Percentiles rank a stretch among this genome's conserved stretches.
phyloP scores from a whole-genome alignment of 129 eudicot species.

The Dittrichia graveolens region DNA sequence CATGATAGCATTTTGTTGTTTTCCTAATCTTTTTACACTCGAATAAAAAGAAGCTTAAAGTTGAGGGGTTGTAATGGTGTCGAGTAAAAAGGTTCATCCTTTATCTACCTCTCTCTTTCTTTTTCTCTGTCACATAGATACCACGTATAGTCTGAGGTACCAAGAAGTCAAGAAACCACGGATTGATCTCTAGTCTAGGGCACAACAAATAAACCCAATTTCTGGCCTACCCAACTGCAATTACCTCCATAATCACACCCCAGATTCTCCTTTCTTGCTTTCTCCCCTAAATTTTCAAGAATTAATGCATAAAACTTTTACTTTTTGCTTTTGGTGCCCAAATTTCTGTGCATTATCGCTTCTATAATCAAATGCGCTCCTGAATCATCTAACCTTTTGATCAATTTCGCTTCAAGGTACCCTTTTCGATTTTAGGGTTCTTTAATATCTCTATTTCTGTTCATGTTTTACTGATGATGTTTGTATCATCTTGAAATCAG shows the following conservation, averaged over 20 bases:
- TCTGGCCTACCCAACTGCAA: constrained; percentile 12
- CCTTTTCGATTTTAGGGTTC: constrained; percentile 20
- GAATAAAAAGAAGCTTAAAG: constrained; percentile 2
- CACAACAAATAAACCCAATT: constrained; percentile 27
- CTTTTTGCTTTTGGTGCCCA: constrained; percentile 19
- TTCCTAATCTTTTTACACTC: background rate
- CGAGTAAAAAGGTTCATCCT: constrained; percentile 18
- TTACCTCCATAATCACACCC: constrained; percentile 7
- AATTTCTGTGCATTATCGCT: constrained; percentile 16
- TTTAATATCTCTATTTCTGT: background rate
- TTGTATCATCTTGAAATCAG: background rate
- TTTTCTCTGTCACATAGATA: constrained; percentile 9
- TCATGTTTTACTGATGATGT: constrained; percentile 8
- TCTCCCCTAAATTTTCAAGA: background rate
- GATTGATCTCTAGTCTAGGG: constrained; percentile 24
- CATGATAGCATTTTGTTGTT: too few species aligned
- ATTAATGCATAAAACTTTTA: constrained; percentile 6
- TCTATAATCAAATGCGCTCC: background rate
- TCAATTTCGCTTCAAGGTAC: constrained; percentile 30
- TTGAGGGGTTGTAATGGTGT: background rate
- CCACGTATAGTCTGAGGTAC: constrained; percentile 9
- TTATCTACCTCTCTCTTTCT: constrained; percentile 26
- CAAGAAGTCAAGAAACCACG: constrained; percentile 28
- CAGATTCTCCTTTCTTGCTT: constrained; percentile 3
- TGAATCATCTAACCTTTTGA: constrained; percentile 1